A percentile compares a stretch with the other conserved stretches of the same genome.
phyloP scores from a whole-genome alignment of 140 eudicot genomes.

The Anethum foeniculum region DNA sequence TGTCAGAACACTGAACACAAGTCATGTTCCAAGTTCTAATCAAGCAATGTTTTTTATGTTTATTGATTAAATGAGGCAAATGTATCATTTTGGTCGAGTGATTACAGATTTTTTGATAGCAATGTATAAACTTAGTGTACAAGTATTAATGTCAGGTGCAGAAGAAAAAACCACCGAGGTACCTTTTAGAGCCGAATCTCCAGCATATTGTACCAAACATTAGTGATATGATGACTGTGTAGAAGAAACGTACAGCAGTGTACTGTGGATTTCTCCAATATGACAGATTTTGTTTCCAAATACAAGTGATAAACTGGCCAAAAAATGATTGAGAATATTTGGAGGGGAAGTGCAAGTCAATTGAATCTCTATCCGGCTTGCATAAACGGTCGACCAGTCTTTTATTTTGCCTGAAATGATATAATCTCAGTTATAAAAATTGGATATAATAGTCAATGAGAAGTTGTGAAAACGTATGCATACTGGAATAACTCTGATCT shows the following conservation, averaged over 20 bases:
- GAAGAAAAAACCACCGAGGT: background rate
- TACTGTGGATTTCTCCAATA: conserved; percentile 96
- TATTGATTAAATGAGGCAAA: background rate
- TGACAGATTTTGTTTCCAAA: conserved; percentile 81
- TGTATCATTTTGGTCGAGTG: too few species aligned
- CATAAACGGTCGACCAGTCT: conserved; percentile 52
- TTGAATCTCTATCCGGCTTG: conserved; percentile 54
- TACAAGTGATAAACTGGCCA: conserved; percentile 69
- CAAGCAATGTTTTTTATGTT: background rate
- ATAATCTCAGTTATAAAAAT: background rate
- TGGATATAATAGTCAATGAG: background rate
- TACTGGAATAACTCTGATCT: conserved; percentile 55
- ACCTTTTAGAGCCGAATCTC: conserved; percentile 92
- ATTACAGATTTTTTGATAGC: background rate
- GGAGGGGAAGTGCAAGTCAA: conserved; percentile 53
- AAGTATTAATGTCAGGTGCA: background rate
- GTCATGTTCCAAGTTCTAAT: background rate
- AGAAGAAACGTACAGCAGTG: conserved; percentile 89
- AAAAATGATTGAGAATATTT: conserved; percentile 58
- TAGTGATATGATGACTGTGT: conserved; percentile 76
- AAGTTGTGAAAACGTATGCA: conserved; percentile 14
- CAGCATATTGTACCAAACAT: conserved; percentile 97
- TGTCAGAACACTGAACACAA: background rate
- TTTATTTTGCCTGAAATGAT: conserved; percentile 54
- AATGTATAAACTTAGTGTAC: background rate